Evolutionary conservation across 176 grass and related monocot genomes (phyloP), one percentile per base, ranked within the genome.

Genomic region (Rhipidocladum racemiflorum): DNA sequence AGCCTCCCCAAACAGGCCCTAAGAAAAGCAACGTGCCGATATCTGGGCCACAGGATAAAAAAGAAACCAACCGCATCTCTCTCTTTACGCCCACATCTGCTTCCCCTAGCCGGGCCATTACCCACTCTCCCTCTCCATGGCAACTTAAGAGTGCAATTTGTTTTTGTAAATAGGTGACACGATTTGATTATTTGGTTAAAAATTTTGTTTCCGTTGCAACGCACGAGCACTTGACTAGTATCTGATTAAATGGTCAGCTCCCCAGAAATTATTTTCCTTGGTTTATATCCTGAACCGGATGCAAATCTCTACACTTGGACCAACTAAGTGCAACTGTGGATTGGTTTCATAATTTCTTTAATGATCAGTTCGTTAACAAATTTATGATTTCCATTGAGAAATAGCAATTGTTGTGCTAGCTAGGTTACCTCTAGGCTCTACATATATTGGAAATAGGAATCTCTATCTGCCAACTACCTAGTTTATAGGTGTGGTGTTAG

Each of bases 271-370:
- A 55, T 29, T 27, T 61, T 38, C 21, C 59, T 39, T 28, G 48
- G 3, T 70, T 16, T 78, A 7, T 0, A 15, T 35, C 35, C 54
- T 74, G 44, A 40, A 53, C 42, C 74, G 44, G 21, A 42, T 65
- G 60, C 23, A 65, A 75, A 83, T 63, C 7, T 40, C 11, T 79
- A 63, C 77, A 54, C 32, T 36, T 79, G 11, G 11, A 79, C n/a
- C 24, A 35, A 30, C 83, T 39, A 61, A 62, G 40, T 0, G 9
- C 39, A 54, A 57, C 35, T 55, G 23, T 65, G 13, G 30, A 12
- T 75, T 75, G 9, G 2, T 62, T 63, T 34, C 13, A 32, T 32
- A 32, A 7, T 51, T 55, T 64, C 6, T 75, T 51, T 55, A 51
- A 42, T 65, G 21, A 27, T 64, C 18, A 65, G 32, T 42, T 61